Percentiles rank a stretch among this genome's conserved stretches.
These are phyloP conservation scores for Lentinula sp. DNA, from an alignment of 768 basidiomycete genomes.

Conservation along the genomic window DNA sequence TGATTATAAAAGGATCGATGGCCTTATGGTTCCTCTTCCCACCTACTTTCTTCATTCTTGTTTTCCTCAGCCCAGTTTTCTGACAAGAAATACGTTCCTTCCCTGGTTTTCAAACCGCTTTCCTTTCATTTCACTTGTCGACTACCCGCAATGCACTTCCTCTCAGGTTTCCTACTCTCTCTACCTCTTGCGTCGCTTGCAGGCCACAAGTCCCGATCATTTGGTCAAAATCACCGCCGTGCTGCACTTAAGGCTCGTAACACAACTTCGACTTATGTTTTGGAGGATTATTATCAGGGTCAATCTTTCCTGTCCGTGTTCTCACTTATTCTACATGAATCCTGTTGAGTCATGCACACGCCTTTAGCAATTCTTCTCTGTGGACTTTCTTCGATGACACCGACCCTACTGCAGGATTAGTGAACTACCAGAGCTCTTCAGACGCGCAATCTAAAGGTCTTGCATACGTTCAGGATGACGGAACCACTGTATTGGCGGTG, in stretches of 20 bases:
- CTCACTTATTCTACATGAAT: not conserved
- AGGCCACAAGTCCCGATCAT: not conserved
- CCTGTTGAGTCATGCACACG: not conserved
- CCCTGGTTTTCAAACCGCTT: not conserved
- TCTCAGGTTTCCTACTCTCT: conserved; percentile 1
- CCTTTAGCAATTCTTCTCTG: conserved; percentile 28
- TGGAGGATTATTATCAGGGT: conserved; percentile 29
- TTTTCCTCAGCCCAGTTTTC: not conserved
- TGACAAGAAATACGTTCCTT: not conserved
- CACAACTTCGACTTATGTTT: not conserved
- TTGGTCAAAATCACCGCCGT: not conserved
- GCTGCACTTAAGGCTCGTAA: not conserved
- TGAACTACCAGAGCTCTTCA: conserved; percentile 46
- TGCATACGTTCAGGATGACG: conserved; percentile 44
- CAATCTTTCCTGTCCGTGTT: conserved; percentile 53
- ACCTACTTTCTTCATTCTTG: not conserved
- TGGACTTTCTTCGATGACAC: conserved; percentile 60
- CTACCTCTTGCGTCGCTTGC: conserved; percentile 3
- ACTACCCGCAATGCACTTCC: not conserved
- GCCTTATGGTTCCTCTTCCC: not conserved
- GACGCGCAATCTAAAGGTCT: conserved; percentile 49
- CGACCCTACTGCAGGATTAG: conserved; percentile 70
- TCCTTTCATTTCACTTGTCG: not conserved
- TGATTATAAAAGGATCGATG: not conserved
- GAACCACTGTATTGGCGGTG: conserved; percentile 37